Evolutionary conservation across 1,284 basidiomycete genomes (phyloP).

Genomic region (Marasmius tenuissimus): DNA sequence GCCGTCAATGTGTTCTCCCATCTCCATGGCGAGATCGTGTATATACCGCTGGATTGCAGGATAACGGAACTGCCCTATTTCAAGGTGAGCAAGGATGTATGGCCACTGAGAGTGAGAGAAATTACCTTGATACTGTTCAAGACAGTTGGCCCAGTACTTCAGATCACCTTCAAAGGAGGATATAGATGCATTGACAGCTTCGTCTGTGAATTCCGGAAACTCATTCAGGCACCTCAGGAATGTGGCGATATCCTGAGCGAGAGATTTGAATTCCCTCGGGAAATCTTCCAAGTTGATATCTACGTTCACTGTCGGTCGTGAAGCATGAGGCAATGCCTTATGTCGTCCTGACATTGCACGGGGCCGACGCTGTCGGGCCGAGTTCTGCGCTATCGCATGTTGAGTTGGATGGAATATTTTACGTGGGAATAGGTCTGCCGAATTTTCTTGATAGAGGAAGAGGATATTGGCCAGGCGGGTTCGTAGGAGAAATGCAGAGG

Average conservation of each 20-base stretch:
- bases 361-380: not conserved
- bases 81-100: conserved; percentile 5
- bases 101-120: conserved; percentile 1
- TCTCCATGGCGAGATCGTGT: conserved; percentile 66
- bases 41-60: conserved; percentile 71
- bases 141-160: conserved; percentile 72
- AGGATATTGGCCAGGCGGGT: conserved; percentile 64
- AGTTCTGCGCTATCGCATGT: not conserved
- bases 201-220: conserved; percentile 74
- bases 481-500: conserved; percentile 68
- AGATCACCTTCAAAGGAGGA: conserved; percentile 66
- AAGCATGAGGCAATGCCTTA: conserved; percentile 43
- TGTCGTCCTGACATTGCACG: conserved; percentile 16
- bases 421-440: conserved; percentile 67
- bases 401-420: conserved; percentile 46
- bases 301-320: conserved; percentile 51
- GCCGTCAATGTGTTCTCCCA: conserved; percentile 69
- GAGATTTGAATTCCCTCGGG: conserved; percentile 56
- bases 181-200: conserved; percentile 68
- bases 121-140: conserved; percentile 59
- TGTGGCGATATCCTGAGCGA: conserved; percentile 61
- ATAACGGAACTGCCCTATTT: conserved; percentile 63
- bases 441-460: conserved; percentile 68
- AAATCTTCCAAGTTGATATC: conserved; percentile 63
- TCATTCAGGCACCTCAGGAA: conserved; percentile 53